Evolutionary conservation across 2,329 filamentous ascomycete genomes (phyloP).

Genomic region (Didymellaceae sp.): DNA sequence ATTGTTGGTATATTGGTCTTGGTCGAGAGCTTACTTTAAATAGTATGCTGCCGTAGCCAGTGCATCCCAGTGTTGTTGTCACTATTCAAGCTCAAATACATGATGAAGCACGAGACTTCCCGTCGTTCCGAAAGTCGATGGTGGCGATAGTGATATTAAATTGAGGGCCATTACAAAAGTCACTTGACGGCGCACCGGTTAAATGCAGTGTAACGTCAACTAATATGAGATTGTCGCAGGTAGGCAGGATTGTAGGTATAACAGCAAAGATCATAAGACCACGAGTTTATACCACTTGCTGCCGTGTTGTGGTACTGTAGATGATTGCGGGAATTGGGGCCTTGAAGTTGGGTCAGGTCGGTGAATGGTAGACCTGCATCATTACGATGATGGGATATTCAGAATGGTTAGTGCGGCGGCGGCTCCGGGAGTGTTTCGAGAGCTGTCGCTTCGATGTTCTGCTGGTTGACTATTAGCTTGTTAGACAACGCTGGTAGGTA

Average conservation of each 20-base stretch:
- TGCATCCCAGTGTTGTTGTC: not conserved
- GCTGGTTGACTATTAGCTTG: too few relatives aligned
- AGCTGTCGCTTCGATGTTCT: too few relatives aligned
- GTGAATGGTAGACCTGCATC: not conserved
- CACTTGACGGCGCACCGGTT: conserved; percentile 10
- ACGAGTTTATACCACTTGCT: not conserved
- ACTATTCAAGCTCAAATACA: not conserved
- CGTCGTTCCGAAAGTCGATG: conserved; percentile 9
- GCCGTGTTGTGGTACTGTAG: not conserved
- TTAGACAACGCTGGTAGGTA: too few relatives aligned
- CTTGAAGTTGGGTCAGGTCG: not conserved
- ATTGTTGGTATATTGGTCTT: not conserved
- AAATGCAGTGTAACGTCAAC: conserved; percentile 10
- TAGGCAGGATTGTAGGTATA: not conserved
- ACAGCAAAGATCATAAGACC: not conserved
- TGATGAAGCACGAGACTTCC: conserved; percentile 3
- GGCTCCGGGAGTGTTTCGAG: too few relatives aligned
- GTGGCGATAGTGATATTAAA: conserved; percentile 10
- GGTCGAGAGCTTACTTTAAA: conserved; percentile 2
- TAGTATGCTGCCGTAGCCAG: not conserved
- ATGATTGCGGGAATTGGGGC: not conserved
- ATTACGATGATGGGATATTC: too few relatives aligned
- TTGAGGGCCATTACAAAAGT: not conserved
- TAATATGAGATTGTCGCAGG: conserved; percentile 11
- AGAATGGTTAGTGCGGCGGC: too few relatives aligned